Base-by-base conservation (phyloP, 164 flowering plant species). In the Kingdonia uniflora region DNA sequence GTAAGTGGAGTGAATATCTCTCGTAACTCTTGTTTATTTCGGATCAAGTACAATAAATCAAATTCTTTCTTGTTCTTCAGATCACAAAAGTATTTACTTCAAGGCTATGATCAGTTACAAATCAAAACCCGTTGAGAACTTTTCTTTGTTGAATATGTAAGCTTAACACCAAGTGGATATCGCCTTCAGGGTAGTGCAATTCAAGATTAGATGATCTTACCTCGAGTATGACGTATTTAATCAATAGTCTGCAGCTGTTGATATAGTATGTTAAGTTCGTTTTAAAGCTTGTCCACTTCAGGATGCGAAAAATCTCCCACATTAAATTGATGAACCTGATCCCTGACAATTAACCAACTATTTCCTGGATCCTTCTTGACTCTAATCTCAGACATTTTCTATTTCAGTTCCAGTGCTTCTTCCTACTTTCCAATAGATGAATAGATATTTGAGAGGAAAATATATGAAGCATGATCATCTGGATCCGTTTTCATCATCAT, bases 291-390 rank as follows among this genome's bases (percentile, higher is more conserved):
- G 26, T 37, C 52, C 12, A 42, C 53, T 35, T 60, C 50, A 40
- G 60, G 62, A 35, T 57, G 62, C 14, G 59, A 45, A 43, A 42
- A 58, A 16, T 63, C 60, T 21, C 67, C 67, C 16, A 51, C 67
- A 15, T 13, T 42, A 25, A 67, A 67, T 20, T 55, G 52, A 22
- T 67, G 60, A 44, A 62, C 60, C 29, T 23, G 6, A 42, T 59
- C 67, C 54, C 52, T 58, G 57, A 54, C 38, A 33, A 62, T 51
- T 43, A 67, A 41, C 71, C 71, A 62, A 13, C 71, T 67, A 46
- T 43, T 59, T 44, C 71, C 67, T 26, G 63, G 66, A 26, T 58
- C 60, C 42, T 67, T 67, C 47, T 62, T 62, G 21, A 62, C 53
- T 14, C 67, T 66, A 14, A 35, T 39, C 5, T 47, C 19, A 29